Evolutionary conservation across 2,329 filamentous ascomycete species (phyloP), one percentile per base, ranked within the genome.

Genomic region (Fusarium pseudograminearum): DNA sequence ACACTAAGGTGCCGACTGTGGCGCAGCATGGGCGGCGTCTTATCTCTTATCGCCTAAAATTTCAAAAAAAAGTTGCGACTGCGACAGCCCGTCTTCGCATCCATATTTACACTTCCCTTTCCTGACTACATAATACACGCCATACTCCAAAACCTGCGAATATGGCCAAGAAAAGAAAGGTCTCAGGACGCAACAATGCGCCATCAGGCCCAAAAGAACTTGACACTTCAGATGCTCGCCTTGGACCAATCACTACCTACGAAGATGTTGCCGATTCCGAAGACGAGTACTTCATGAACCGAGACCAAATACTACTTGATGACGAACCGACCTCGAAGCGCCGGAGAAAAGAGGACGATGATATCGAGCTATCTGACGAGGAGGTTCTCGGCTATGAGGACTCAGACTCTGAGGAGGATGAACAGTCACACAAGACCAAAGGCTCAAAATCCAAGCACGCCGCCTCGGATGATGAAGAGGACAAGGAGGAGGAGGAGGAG

Each of bases 241-340:
- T 94, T 18, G 85, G 84, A 26, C 83, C 83, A 24, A 83, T 90
- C 73, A 84, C 79, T 47, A 90, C 88, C 4, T 95, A 87, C 79
- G 90, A 95, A 79, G 93, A 97, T 80, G 91, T 99, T 73, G 93
- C 94, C 70, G 91, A 98, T 78, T 97, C 94, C 2, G 93, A 97
- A 79, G 96, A 99, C 79, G 93, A 97, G 78, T 97, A 97, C 78
- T 93, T 95, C 75, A 84, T 94, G 63, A 91, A 94, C 69, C 89
- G 92, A 70, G 96, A 99, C 80, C 91, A 93, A 76, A 90, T 99
- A 67, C 81, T 95, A 75, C 86, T 99, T 38, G 93, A 97, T 31
- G 93, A 97, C 71, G 91, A 86, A 34, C 93, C 91, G 16, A 87
- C 89, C 40, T 89, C 90, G 31, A 98, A 98, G 83, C 89, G 93